Evolutionary conservation across 225 moss, liverwort and hornwort species (phyloP), one percentile per base, ranked within the genome.

Genomic region (Antitrichia curtipendula): DNA sequence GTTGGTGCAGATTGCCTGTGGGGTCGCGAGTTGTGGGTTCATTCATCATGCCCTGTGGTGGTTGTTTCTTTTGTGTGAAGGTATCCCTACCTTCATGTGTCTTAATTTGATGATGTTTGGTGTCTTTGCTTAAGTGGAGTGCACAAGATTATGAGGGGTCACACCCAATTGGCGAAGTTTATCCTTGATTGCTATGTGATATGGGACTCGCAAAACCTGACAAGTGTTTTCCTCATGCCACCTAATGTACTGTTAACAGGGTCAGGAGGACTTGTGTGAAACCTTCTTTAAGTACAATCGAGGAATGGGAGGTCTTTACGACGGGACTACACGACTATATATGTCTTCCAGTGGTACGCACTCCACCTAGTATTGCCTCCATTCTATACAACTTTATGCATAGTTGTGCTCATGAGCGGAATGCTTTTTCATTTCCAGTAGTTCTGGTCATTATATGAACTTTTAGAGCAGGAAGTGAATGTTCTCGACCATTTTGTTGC

Each of bases 41-140:
- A 43, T 97, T 99, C 91, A 95, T 97, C 75, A 99, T 99, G 99
- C 99, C 99, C 22, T 99, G 97, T 84, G 97, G 97, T 68, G 96
- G 97, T 82, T 99, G 97, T 92, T 97, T 94, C 91, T 97, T 93
- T 89, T 99, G 97, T 90, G 95, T 93, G 83, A 97, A 97, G 96
- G 98, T 97, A 88, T 64, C 21, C 40, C 64, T 70, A 57, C 78
- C 62, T 76, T 60, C 65, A 15, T 88, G n/a, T 80, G 70, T 50
- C 71, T 50, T 58, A 41, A 71, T 80, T 75, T 41, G 31, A 56
- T 50, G 57, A 63, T 70, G 56, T 84, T 49, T 59, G 18, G n/a
- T 81, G 87, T 80, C 78, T 52, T 61, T 69, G 47, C 47, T 80
- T 38, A 36, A 47, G 28, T 69, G 22, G 45, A 75, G 68, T 83